Percentiles rank a stretch among this genome's conserved stretches.
Conservation (phyloP, 768 basidiomycete species). For the Rhodotorula graminis region DNA sequence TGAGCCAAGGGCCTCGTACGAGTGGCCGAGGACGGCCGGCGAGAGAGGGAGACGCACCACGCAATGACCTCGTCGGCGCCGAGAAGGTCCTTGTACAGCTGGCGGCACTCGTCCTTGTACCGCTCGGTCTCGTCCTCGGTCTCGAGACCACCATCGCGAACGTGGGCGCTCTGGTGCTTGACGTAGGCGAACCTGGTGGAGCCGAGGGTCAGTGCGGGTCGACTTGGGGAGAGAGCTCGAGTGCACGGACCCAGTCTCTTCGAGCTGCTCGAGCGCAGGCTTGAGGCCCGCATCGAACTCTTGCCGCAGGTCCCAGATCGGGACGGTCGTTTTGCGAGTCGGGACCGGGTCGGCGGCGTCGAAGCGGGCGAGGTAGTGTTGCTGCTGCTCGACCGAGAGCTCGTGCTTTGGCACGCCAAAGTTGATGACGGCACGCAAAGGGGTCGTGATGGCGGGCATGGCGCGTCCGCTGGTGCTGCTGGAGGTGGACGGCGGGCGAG, state of each 20-base stretch:
- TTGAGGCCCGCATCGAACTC: background rate
- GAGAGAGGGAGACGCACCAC: background rate
- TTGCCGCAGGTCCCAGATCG: slow-evolving; percentile 3
- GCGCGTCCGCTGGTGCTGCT: background rate
- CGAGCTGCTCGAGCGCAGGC: slow-evolving; percentile 8
- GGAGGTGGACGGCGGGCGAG: background rate
- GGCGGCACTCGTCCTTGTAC: slow-evolving; percentile 5
- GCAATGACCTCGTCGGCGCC: slow-evolving; percentile 19
- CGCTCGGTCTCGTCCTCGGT: slow-evolving; percentile 4
- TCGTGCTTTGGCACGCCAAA: background rate
- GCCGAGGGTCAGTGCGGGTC: too few relatives aligned
- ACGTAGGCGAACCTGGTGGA: slow-evolving; percentile 14
- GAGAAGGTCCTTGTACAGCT: slow-evolving; percentile 10
- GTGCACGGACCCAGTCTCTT: slow-evolving; percentile 7
- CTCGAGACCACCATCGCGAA: background rate
- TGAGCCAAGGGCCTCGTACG: too few relatives aligned
- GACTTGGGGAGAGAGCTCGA: background rate
- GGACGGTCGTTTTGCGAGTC: background rate
- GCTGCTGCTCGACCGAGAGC: background rate
- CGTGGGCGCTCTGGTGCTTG: slow-evolving; percentile 2
- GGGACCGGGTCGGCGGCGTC: slow-evolving; percentile 17
- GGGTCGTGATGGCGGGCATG: slow-evolving; percentile 10
- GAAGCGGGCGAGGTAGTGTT: slow-evolving; percentile 2
- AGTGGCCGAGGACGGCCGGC: too few relatives aligned
- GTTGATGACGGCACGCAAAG: background rate